Base-by-base conservation (phyloP, 345 rosid genomes). In the Salix viminalis region DNA sequence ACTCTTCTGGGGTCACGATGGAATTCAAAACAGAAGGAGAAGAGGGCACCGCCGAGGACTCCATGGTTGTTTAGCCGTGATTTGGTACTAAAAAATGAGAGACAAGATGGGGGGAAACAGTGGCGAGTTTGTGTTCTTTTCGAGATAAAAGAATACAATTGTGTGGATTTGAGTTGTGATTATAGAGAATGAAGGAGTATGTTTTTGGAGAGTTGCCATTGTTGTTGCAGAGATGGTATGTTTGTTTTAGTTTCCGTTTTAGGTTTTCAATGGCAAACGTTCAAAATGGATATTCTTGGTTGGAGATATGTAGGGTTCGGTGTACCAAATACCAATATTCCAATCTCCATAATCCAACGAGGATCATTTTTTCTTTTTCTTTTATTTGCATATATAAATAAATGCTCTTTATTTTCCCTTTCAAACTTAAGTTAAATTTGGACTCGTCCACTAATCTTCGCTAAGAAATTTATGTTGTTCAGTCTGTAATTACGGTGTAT, bases 1-100 rank as follows among this genome's bases (percentile, higher is more conserved):
- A 81, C 71, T 90, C 86, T 48, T 89, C 80, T 19, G 67, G 77
- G 32, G 86, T 77, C 28, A 88, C 77, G 14, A 32, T 28, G 13
- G 75, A 41, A 23, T 1, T 28, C 32, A 24, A 32, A 46, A 34
- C 13, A 37, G 67, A 32, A 9, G 73, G 67, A 23, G 78, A 54
- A 6, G 77, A 74, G 7, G 70, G 23, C 41, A 78, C 23, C 42
- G 67, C 16, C 13, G 76, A 11, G 6, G 84, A 36, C 18, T 34
- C 61, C 32, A 67, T 75, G 10, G 34, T 10, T 26, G 26, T 19
- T 24, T 10, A 30, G 12, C 18, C 14, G 52, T 73, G 69, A 4
- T 24, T 61, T 21, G n/a, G 19, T 68, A 26, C 7, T 23, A 0
- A 9, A 37, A 14, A 18, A 46, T 42, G 37, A 16, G 64, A 5